phyloP scores from a whole-genome alignment of 169 alveolate genomes.

The Plasmodium gonderi region DNA sequence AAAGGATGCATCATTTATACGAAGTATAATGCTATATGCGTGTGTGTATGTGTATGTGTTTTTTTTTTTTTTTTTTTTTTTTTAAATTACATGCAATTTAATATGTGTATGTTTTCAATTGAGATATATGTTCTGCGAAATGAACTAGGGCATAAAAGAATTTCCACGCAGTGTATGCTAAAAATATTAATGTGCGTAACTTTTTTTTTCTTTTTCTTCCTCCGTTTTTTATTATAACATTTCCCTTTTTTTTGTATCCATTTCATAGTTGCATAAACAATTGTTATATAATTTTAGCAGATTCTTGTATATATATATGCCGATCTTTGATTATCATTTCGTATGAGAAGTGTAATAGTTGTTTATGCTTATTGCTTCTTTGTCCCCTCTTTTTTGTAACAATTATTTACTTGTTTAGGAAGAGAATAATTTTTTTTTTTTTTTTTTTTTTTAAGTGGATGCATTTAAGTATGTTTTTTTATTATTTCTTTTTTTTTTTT shows the following conservation, averaged over 20 bases:
- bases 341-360: neutral
- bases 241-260: neutral
- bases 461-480: too few relatives aligned
- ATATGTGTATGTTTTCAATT: neutral
- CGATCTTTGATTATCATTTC: too few relatives aligned
- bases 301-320: too few relatives aligned
- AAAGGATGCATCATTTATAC: neutral
- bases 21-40: neutral
- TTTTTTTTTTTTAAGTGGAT: neutral
- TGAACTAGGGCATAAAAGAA: neutral
- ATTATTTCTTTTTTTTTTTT: too few relatives aligned
- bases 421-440: neutral
- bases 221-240: neutral
- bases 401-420: too few relatives aligned
- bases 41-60: neutral
- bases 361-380: neutral
- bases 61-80: constrained; percentile 13
- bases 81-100: neutral
- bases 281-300: too few relatives aligned
- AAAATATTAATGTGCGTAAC: neutral
- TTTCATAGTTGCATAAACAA: too few relatives aligned
- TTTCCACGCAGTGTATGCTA: neutral
- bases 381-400: neutral
- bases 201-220: neutral
- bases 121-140: neutral